Base-by-base conservation (phyloP, 2,329 filamentous ascomycete genomes). In the Colletotrichum theobromicola region DNA sequence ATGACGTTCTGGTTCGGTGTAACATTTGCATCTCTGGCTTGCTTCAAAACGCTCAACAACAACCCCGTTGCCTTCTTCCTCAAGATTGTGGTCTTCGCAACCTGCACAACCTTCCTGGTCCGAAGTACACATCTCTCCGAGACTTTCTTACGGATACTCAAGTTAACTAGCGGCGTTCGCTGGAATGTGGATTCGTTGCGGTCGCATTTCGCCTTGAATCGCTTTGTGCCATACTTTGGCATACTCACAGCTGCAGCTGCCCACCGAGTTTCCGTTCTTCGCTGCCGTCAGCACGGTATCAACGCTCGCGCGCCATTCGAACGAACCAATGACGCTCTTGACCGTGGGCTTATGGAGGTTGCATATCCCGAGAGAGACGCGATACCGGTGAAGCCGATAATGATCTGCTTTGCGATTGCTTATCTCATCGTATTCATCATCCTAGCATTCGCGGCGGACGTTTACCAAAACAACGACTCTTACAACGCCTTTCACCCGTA, bases 1-100 rank as follows among this genome's bases (percentile, higher is more conserved):
- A 85, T 89, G 50, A 91, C 87, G 63, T 91, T 93, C 79, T 93
- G 91, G 90, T 93, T 92, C 78, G 76, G 91, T 7, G 82, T 91
- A 26, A 83, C 90, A n/a, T 93, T 87, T 78, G 76, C 83, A 34
- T 91, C 89, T 6, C 82, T 93, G 71, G 82, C 84, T 21, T 78
- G 87, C 21, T 83, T 83, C 37, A 81, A 81, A 5, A 77, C 78
- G 30, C 79, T 81, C 75, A 91, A 91, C 76, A 79, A 83, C 21
- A 84, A 84, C 61, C 77, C 84, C 6, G 77, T 77, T 4, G 85
- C 85, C 42, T 77, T 92, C 4, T 34, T 88, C 13, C 78, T 79
- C 35, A 92, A 92, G 77, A 85, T 91, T 5, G 32, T 84, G 2
- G 69, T 87, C 18, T 87, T 89, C 7, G 84, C 84, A 10, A 62